phyloP scores from a whole-genome alignment of 2,329 filamentous ascomycete genomes.

The Stachybotrys elegans region DNA sequence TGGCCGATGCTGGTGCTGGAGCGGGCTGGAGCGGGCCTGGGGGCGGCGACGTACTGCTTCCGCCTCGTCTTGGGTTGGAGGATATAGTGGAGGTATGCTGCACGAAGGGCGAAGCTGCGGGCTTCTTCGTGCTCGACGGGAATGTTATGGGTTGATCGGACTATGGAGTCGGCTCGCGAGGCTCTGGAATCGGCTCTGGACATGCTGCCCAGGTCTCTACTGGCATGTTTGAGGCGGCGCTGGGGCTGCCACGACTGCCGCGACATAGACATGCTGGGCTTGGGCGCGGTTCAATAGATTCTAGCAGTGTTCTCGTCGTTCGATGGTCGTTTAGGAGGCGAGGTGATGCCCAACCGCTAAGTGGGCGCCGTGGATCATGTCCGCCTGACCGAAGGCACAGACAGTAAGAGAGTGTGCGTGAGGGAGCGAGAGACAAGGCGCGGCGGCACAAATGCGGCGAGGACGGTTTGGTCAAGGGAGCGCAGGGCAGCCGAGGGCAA shows the following conservation, averaged over 20 bases:
- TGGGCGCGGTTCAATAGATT: no score
- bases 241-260: slow-evolving; percentile 39
- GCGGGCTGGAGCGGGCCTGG: slow-evolving; percentile 52
- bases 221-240: slow-evolving; percentile 40
- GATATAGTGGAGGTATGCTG: slow-evolving; percentile 88
- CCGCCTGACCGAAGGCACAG: slow-evolving; percentile 11
- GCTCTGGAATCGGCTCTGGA: not conserved
- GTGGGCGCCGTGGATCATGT: slow-evolving; percentile 23
- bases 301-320: no score
- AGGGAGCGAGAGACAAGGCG: not conserved
- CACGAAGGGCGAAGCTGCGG: slow-evolving; percentile 84
- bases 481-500: no score
- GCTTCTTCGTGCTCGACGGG: slow-evolving; percentile 69
- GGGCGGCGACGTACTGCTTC: slow-evolving; percentile 73
- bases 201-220: slow-evolving; percentile 31
- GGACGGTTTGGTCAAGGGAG: no score
- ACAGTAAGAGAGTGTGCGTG: slow-evolving; percentile 9
- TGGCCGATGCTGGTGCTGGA: slow-evolving; percentile 73
- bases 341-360: slow-evolving; percentile 21
- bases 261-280: slow-evolving; percentile 27
- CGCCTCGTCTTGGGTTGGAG: slow-evolving; percentile 86
- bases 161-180: slow-evolving; percentile 39
- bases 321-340: slow-evolving; percentile 22
- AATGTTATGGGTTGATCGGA: slow-evolving; percentile 29
- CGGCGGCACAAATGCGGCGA: no score